phyloP scores from a whole-genome alignment of 1,284 basidiomycete species.

The Ganoderma resinaceum region DNA sequence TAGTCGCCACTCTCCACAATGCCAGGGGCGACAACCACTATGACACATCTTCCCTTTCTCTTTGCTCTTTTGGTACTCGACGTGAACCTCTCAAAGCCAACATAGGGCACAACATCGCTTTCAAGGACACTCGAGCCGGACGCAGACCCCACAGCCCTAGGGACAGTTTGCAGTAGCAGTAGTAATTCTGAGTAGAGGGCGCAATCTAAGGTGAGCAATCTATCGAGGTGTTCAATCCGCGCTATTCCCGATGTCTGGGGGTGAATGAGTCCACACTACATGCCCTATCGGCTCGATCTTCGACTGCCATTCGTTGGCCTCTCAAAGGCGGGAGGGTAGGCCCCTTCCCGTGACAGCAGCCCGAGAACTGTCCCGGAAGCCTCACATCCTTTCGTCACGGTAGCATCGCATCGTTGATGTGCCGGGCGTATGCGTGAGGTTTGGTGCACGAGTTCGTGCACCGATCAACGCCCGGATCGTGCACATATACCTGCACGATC shows the following conservation, averaged over 20 bases:
- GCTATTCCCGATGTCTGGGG: not conserved
- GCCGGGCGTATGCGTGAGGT: not conserved
- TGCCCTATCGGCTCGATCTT: constrained; percentile 1
- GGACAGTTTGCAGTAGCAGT: no score
- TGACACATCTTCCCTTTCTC: no score
- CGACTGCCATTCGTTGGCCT: not conserved
- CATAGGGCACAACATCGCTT: no score
- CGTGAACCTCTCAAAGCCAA: no score
- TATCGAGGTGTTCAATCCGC: not conserved
- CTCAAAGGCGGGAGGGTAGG: not conserved
- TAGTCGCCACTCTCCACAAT: no score
- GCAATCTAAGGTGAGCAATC: not conserved
- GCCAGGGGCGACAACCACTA: no score
- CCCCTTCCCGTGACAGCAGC: not conserved
- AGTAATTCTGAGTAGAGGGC: not conserved
- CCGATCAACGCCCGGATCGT: not conserved
- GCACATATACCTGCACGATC: not conserved
- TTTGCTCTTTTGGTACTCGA: no score
- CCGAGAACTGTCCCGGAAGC: not conserved
- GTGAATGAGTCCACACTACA: not conserved
- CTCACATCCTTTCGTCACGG: not conserved
- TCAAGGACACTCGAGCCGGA: no score
- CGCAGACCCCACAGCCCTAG: not conserved
- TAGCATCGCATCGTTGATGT: not conserved
- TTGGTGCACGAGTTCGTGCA: not conserved